Conservation (phyloP, 2,329 filamentous ascomycete genomes). For the Pezicula carpinea region DNA sequence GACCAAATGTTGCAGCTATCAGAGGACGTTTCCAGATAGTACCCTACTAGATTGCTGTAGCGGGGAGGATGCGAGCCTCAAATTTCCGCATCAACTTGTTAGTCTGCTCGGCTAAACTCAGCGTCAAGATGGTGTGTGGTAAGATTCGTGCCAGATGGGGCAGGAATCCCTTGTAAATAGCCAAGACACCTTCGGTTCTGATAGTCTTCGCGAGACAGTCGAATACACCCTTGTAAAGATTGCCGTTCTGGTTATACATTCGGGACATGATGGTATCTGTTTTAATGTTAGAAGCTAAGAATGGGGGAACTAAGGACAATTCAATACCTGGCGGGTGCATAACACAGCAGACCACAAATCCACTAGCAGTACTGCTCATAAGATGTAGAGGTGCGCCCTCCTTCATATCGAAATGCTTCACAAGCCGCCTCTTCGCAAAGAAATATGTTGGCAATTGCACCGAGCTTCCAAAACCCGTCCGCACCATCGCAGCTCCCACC, state of each 20-base stretch:
- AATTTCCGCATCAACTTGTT: conserved; percentile 84
- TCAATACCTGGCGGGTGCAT: conserved; percentile 89
- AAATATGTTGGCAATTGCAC: conserved; percentile 98
- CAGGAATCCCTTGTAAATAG: conserved; percentile 97
- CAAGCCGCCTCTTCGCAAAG: conserved; percentile 84
- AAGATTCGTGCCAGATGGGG: conserved; percentile 91
- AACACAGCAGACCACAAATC: conserved; percentile 93
- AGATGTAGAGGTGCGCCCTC: conserved; percentile 88
- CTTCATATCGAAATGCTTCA: conserved; percentile 79
- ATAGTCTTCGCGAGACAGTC: conserved; percentile 91
- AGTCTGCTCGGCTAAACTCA: conserved; percentile 93
- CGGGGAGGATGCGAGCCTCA: conserved; percentile 55
- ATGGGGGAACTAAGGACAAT: background rate
- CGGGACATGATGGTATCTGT: conserved; percentile 95
- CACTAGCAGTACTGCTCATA: conserved; percentile 81
- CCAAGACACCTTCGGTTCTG: conserved; percentile 82
- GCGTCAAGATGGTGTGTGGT: conserved; percentile 90
- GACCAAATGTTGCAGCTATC: background rate
- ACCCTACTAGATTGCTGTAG: conserved; percentile 16
- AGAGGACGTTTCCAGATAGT: too few species aligned
- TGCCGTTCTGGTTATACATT: conserved; percentile 97
- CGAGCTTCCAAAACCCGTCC: conserved; percentile 91
- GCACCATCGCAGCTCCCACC: conserved; percentile 88
- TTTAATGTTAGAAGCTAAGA: conserved; percentile 8
- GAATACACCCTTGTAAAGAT: conserved; percentile 89